Evolutionary conservation across 495 filamentous ascomycete genomes (phyloP).

Genomic region (Alectoria sarmentosa): DNA sequence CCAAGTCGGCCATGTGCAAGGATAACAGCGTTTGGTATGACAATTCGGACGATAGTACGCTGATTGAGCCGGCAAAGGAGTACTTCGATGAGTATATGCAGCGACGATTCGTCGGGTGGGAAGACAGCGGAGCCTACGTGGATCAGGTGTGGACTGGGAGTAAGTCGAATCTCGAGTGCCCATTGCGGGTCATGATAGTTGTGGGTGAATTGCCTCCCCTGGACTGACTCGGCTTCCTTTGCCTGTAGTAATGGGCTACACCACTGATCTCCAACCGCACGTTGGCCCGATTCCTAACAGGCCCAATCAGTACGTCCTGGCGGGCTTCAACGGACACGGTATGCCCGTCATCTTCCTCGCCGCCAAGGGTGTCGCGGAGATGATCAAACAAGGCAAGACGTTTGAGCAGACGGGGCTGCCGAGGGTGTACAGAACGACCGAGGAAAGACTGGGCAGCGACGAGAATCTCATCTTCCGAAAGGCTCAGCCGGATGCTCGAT

Average conservation of each 20-base stretch:
- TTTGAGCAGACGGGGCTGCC: neutral
- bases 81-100: neutral
- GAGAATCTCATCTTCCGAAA: no score
- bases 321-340: neutral
- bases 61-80: neutral
- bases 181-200: no score
- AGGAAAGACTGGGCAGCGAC: neutral
- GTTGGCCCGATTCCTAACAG: no score
- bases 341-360: neutral
- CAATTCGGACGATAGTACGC: neutral
- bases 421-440: neutral
- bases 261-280: no score
- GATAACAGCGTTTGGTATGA: neutral
- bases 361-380: neutral
- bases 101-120: neutral
- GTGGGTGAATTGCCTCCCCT: no score
- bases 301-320: no score
- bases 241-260: no score
- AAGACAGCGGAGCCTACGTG: conserved; percentile 4
- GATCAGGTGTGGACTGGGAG: neutral
- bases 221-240: no score
- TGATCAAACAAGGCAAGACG: neutral
- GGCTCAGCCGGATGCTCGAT: no score
- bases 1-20: neutral
- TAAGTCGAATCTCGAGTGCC: no score